phyloP scores from a whole-genome alignment of 2,329 filamentous ascomycete genomes.

The Ceratocystis papillata region DNA sequence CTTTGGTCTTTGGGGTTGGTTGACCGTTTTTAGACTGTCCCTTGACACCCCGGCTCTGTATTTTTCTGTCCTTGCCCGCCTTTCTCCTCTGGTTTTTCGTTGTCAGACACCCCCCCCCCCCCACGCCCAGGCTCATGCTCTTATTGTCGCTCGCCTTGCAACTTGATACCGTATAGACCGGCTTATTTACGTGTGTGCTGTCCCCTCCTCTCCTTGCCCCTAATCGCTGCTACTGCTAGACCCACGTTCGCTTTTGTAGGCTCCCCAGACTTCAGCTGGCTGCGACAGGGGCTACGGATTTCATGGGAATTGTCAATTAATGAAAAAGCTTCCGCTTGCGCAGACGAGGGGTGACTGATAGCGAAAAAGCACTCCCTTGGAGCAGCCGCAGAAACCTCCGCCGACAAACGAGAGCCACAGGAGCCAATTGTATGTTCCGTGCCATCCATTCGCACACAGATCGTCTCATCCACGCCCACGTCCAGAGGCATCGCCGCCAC shows the following conservation, averaged over 20 bases:
- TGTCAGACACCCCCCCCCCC: not conserved
- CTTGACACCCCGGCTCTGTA: constrained; percentile 1
- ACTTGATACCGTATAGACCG: not conserved
- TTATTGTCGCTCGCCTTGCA: not conserved
- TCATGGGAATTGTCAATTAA: not conserved
- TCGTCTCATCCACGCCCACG: not conserved
- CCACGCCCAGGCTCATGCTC: too few relatives aligned
- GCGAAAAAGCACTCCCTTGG: not conserved
- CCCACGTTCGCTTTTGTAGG: not conserved
- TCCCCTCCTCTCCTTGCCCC: not conserved
- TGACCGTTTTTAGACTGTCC: not conserved
- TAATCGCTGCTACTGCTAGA: not conserved
- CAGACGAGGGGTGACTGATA: constrained; percentile 5
- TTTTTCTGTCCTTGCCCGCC: not conserved
- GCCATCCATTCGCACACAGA: not conserved
- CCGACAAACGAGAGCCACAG: not conserved
- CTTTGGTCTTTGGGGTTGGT: not conserved
- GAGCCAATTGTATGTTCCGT: not conserved
- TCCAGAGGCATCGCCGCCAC: not conserved
- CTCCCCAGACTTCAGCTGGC: not conserved
- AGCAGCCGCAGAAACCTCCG: not conserved
- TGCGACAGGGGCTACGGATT: constrained; percentile 11
- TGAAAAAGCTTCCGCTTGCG: constrained; percentile 11
- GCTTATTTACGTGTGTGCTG: not conserved
- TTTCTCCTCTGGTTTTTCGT: not conserved